Base-by-base conservation (phyloP, 169 alveolate genomes). In the Theileria annulata region DNA sequence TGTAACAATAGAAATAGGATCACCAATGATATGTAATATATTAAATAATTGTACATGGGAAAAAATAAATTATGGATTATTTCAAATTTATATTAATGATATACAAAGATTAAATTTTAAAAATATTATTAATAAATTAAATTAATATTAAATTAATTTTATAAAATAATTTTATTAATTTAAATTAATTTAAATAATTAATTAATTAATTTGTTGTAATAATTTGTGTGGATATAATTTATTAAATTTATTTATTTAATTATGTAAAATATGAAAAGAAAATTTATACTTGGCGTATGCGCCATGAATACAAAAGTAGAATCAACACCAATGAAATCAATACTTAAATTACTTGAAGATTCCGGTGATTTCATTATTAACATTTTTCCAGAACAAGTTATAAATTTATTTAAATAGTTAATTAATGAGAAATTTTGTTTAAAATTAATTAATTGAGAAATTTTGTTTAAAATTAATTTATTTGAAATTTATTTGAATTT, bases 1-100 rank as follows among this genome's bases (percentile, higher is more conserved):
- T 19, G 86, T 89, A 48, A 76, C 92, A n/a, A 58, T 90, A 27
- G 88, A 86, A 37, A 98, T 95, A 78, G 91, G 96, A 48, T 93
- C 98, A 13, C 99, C 98, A 48, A 95, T 95, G 93, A 92, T 97
- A 28, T 93, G 96, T 87, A 96, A 93, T 62, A 96, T 96, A 37
- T 87, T 94, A 37, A 96, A 94, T 30, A 96, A 95, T 10, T 84
- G 89, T 58, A 79, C 90, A 51, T 90, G 94, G 94, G 71, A 48
- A 8, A 76, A 71, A 71, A 84, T 84, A 2, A 77, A 84, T 64
- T 12, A 17, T 5, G 90, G 90, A 1, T 59, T 84, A 66, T 13
- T 77, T 37, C 68, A 84, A 33, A 58, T 84, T 77, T 84, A 84
- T 78, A 70, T 30, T 17, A 60, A 84, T n/a, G 87, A 84, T 60